Evolutionary conservation across 1,284 basidiomycete species (phyloP).

Genomic region (Cryptococcus sp.): DNA sequence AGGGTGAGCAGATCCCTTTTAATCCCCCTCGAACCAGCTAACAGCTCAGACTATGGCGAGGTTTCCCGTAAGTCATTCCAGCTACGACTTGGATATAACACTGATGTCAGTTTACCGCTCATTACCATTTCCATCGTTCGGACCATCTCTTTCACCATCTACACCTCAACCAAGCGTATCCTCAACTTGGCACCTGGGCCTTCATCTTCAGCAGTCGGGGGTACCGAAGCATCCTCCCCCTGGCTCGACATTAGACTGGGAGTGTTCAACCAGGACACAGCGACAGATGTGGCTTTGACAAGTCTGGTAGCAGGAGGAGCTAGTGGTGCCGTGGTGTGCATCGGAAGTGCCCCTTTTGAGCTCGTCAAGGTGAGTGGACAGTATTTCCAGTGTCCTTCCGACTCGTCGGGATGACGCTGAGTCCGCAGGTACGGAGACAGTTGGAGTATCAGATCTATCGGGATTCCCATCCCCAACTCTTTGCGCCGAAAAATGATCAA

Average conservation of each 20-base stretch:
- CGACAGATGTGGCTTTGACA: constrained; percentile 64
- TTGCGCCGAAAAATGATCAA: constrained; percentile 7
- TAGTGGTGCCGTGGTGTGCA: constrained; percentile 42
- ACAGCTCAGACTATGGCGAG: constrained; percentile 38
- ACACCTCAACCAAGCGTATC: constrained; percentile 77
- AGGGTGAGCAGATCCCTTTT: constrained; percentile 56
- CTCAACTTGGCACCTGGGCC: constrained; percentile 53
- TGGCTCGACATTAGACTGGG: constrained; percentile 35
- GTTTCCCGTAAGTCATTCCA: constrained; percentile 39
- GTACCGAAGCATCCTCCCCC: constrained; percentile 9
- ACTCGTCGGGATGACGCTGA: no score
- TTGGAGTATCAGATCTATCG: constrained; percentile 79
- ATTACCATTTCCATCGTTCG: constrained; percentile 96
- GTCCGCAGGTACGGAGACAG: constrained; percentile 71
- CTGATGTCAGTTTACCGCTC: constrained; percentile 61
- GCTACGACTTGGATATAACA: neutral
- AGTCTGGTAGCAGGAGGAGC: constrained; percentile 43
- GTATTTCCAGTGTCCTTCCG: no score
- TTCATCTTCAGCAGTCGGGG: neutral
- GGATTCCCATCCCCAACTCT: constrained; percentile 34
- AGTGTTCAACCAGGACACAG: constrained; percentile 36
- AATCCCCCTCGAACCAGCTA: neutral
- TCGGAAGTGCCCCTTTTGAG: constrained; percentile 79
- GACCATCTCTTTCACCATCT: constrained; percentile 85
- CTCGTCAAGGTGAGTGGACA: constrained; percentile 82